phyloP scores from a whole-genome alignment of 345 rosid genomes.

The Brassica cretica region DNA sequence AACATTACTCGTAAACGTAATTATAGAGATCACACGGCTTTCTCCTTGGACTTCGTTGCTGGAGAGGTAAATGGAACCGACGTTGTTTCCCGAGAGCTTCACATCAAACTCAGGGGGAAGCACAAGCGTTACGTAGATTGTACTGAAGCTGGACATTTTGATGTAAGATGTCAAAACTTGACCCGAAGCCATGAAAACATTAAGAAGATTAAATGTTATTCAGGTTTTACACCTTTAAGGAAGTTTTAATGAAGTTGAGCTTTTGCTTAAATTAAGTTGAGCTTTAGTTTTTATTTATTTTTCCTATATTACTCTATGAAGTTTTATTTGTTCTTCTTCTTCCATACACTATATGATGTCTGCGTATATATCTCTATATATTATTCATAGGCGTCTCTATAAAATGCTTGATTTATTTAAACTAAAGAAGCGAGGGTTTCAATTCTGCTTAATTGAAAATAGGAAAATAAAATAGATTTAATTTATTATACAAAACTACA shows the following conservation, averaged over 20 bases:
- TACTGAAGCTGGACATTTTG: neutral
- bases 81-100: neutral
- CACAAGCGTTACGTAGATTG: neutral
- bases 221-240: neutral
- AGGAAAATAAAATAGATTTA: no score
- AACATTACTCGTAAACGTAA: neutral
- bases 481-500: no score
- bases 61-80: neutral
- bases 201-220: slow-evolving; percentile 7
- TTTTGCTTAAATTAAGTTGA: neutral
- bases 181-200: slow-evolving; percentile 3
- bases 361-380: no score
- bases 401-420: no score
- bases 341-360: no score
- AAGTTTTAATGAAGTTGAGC: neutral
- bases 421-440: no score
- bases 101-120: neutral
- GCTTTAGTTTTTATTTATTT: no score
- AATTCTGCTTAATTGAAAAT: no score
- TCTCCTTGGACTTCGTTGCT: slow-evolving; percentile 19
- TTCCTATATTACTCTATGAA: no score
- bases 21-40: neutral
- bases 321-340: no score
- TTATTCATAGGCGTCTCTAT: no score
- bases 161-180: slow-evolving; percentile 2